Base-by-base conservation (phyloP, 2,329 filamentous ascomycete species). In the Fusarium anthophilum region DNA sequence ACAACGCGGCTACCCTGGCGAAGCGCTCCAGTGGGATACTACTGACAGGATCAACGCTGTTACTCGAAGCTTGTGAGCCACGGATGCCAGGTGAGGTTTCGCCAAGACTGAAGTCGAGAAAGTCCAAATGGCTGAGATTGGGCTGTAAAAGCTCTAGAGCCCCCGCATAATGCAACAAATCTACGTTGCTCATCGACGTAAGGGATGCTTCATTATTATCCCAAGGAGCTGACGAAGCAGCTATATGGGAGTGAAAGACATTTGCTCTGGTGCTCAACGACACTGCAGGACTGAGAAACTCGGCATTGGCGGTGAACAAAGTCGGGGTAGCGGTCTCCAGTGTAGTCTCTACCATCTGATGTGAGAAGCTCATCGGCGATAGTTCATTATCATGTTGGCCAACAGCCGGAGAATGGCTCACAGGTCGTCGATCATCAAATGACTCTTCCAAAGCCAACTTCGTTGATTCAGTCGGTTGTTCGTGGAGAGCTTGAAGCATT, bases 81-180 rank as follows among this genome's bases (percentile, higher is more conserved):
- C 28, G 39, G 1, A 57, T 5, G 0, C 18, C 18, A 0, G 55
- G 39, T 2, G 39, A 22, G 0, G 28, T 48, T 22, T 47, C 55
- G 11, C 39, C 14, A 0, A 57, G 15, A 17, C 38, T 4, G 2
- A 57, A 57, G 14, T 57, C 55, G 1, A 57, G 28, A 35, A 57
- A 57, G 55, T 57, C 55, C 1, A 57, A 3, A 10, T 45, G 22
- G 6, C 39, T 48, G 5, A 57, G 55, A 4, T 57, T 57, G 0
- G 55, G 55, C 1, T 57, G 55, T 4, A 57, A 8, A 0, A 57
- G 4, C 3, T 57, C 39, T 0, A 48, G 13, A 17, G 39, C 39
- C 0, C 39, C 55, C 22, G 55, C n/a, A 5, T 57, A 57, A 14
- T 57, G 55, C 10, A 57, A 7, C 6, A 47, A 2, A 13, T 57